These are phyloP conservation scores for Gnetum montanum DNA, from an alignment of 75 land plant species.

Conservation along the genomic window DNA sequence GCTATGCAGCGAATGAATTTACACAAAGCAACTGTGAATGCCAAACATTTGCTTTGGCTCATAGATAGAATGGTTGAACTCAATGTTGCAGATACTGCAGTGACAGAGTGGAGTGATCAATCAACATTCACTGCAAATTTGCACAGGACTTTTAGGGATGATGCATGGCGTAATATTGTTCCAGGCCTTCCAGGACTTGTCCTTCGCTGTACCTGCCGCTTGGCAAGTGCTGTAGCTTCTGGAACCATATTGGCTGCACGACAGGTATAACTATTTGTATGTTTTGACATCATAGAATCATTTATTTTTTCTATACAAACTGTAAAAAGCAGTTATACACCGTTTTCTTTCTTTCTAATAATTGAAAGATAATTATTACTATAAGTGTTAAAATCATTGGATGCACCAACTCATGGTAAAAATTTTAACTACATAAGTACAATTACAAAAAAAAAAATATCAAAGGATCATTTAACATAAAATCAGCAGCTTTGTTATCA, in stretches of 20 bases:
- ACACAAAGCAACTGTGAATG: constrained; percentile 59
- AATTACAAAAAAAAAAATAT: too few species aligned
- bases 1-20: constrained; percentile 81
- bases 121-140: constrained; percentile 57
- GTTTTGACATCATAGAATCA: too few species aligned
- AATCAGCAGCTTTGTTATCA: too few species aligned
- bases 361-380: too few species aligned
- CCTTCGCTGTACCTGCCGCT: constrained; percentile 54
- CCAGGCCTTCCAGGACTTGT: constrained; percentile 70
- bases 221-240: constrained; percentile 68
- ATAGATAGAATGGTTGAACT: constrained; percentile 92
- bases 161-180: constrained; percentile 76
- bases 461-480: too few species aligned
- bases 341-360: too few species aligned
- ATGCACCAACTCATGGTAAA: too few species aligned
- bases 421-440: too few species aligned
- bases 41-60: constrained; percentile 71
- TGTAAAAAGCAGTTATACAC: too few species aligned
- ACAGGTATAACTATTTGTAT: too few species aligned
- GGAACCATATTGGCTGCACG: constrained; percentile 57
- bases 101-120: constrained; percentile 90
- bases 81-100: constrained; percentile 71
- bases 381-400: too few species aligned
- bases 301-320: too few species aligned
- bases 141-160: constrained; percentile 73